Evolutionary conservation across 1,284 basidiomycete species (phyloP).

Genomic region (Apiotrichum laibachii): DNA sequence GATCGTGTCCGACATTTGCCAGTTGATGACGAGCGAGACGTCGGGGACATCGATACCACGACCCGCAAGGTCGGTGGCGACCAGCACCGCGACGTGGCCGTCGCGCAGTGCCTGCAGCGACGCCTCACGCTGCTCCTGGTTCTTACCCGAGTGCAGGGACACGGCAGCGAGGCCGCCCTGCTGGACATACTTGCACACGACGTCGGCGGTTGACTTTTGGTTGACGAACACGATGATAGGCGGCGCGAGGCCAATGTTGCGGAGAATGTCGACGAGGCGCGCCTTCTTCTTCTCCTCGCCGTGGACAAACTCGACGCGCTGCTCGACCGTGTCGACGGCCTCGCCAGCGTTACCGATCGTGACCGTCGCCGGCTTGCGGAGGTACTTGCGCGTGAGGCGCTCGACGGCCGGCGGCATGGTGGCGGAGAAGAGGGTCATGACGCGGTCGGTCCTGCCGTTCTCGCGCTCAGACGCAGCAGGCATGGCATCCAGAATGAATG

Average conservation of each 20-base stretch:
- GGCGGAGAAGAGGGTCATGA: constrained; percentile 92
- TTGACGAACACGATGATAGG: constrained; percentile 99
- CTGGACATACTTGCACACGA: constrained; percentile 86
- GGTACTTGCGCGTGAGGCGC: constrained; percentile 86
- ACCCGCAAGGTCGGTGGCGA: constrained; percentile 95
- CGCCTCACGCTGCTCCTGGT: constrained; percentile 93
- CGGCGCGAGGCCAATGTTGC: constrained; percentile 72
- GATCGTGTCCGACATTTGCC: constrained; percentile 92
- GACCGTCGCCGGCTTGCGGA: constrained; percentile 87
- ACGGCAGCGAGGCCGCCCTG: constrained; percentile 78
- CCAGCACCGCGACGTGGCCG: constrained; percentile 79
- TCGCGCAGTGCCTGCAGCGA: constrained; percentile 79
- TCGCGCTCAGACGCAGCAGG: constrained; percentile 82
- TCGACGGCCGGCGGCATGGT: constrained; percentile 98
- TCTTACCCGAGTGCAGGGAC: constrained; percentile 94
- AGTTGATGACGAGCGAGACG: constrained; percentile 90
- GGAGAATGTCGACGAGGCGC: constrained; percentile 83
- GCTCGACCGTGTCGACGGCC: constrained; percentile 96
- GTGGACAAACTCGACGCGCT: constrained; percentile 86
- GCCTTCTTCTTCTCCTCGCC: constrained; percentile 90
- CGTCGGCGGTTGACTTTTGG: constrained; percentile 97
- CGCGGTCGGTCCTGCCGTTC: constrained; percentile 65
- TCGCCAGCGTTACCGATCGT: constrained; percentile 97
- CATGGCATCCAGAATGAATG: constrained; percentile 90
- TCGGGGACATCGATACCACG: constrained; percentile 98